These are phyloP conservation scores for Neurospora tetraspora DNA, from an alignment of 495 filamentous ascomycete species.

Conservation along the genomic window DNA sequence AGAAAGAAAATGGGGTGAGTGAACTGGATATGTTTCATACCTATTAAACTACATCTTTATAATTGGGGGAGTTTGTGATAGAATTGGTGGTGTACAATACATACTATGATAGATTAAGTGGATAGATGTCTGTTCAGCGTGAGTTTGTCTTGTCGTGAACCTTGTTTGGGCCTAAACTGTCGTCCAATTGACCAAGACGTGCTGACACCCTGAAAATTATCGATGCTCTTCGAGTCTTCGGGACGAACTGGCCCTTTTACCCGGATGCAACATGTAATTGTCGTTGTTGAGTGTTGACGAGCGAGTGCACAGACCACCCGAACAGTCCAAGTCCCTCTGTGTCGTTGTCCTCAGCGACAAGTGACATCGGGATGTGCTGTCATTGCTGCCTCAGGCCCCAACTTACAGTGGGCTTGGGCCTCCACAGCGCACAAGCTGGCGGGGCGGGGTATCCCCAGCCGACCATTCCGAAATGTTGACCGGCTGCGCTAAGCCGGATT, in stretches of 20 bases:
- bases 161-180: background rate
- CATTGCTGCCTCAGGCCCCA: background rate
- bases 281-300: background rate
- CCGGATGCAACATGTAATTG: background rate
- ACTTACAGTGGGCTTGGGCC: background rate
- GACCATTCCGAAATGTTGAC: background rate
- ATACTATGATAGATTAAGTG: background rate
- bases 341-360: background rate
- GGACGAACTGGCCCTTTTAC: background rate
- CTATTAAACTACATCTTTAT: background rate
- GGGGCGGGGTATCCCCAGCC: background rate
- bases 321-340: background rate
- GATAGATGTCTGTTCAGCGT: background rate
- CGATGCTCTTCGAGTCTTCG: background rate
- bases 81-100: background rate
- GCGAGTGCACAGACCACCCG: background rate
- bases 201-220: background rate
- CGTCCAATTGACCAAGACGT: background rate
- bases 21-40: background rate
- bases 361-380: background rate
- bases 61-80: background rate
- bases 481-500: background rate
- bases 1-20: background rate
- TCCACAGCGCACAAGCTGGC: conserved; percentile 13
- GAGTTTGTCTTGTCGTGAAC: background rate